A percentile compares a stretch with the other conserved stretches of the same genome.
These are phyloP conservation scores for Botrytis tulipae DNA, from an alignment of 2,329 filamentous ascomycete genomes.

Conservation along the genomic window DNA sequence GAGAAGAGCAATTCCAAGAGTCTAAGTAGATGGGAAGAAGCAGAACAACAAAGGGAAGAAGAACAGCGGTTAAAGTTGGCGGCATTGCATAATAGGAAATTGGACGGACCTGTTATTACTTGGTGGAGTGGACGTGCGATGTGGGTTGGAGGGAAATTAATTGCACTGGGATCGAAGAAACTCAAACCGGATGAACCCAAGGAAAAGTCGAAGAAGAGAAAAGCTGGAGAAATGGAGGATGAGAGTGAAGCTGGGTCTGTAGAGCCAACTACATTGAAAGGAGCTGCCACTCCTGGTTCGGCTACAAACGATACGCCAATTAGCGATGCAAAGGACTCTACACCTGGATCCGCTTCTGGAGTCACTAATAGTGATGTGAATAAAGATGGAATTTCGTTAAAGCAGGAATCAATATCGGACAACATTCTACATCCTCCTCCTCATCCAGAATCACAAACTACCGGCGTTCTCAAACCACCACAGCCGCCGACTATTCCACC, in stretches of 20 bases:
- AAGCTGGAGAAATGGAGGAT: slow-evolving; percentile 50
- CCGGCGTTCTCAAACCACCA: slow-evolving; percentile 21
- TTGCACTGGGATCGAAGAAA: slow-evolving; percentile 61
- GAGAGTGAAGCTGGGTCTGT: slow-evolving; percentile 22
- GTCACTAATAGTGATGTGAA: not conserved
- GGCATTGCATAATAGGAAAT: slow-evolving; percentile 79
- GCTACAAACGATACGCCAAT: not conserved
- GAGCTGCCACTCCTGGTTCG: not conserved
- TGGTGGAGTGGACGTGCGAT: slow-evolving; percentile 91
- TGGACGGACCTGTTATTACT: slow-evolving; percentile 85
- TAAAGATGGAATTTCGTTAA: slow-evolving; percentile 3
- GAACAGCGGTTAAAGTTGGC: slow-evolving; percentile 80
- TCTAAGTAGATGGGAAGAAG: slow-evolving; percentile 89
- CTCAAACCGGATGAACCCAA: slow-evolving; percentile 58
- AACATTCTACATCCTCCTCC: slow-evolving; percentile 16
- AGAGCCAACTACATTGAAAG: slow-evolving; percentile 12
- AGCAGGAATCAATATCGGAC: slow-evolving; percentile 8
- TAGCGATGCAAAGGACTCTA: not conserved
- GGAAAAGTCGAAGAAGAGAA: slow-evolving; percentile 54
- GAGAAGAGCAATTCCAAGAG: slow-evolving; percentile 88
- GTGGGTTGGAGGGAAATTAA: slow-evolving; percentile 74
- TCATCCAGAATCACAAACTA: slow-evolving; percentile 25
- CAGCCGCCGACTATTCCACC: slow-evolving; percentile 3
- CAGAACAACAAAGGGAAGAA: slow-evolving; percentile 83
- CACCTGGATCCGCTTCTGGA: not conserved